Percentiles rank a stretch among this genome's conserved stretches.
phyloP scores from a whole-genome alignment of 179 eudicot species.

The Patellifolia procumbens region DNA sequence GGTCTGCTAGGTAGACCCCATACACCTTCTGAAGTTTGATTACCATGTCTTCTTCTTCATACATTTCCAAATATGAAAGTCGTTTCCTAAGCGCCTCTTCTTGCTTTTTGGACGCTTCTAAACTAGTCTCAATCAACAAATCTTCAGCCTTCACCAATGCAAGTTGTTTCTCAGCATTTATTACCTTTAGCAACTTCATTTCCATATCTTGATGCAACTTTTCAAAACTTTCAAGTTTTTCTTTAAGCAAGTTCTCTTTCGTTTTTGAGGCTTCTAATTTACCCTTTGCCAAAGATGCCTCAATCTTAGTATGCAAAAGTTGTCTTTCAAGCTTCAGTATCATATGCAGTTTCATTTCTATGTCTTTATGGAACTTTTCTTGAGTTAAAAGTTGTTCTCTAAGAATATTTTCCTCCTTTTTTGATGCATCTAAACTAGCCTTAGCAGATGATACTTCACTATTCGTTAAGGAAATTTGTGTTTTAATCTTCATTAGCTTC shows the following conservation, averaged over 20 bases:
- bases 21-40: no score
- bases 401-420: not conserved
- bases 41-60: no score
- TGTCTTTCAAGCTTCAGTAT: conserved; percentile 11
- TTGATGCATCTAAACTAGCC: no score
- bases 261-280: not conserved
- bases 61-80: no score
- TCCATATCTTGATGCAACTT: not conserved
- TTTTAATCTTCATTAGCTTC: no score
- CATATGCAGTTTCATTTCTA: conserved; percentile 4
- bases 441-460: no score
- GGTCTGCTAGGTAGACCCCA: no score
- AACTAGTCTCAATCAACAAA: not conserved
- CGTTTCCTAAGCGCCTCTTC: conserved; percentile 10
- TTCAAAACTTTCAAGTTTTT: conserved; percentile 7
- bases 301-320: not conserved
- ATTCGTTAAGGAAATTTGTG: no score
- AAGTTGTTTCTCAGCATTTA: conserved; percentile 9
- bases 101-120: conserved; percentile 1
- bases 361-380: not conserved
- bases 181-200: conserved; percentile 7
- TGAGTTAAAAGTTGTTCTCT: not conserved
- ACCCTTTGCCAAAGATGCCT: not conserved
- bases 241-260: conserved; percentile 11
- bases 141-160: not conserved